Percentiles rank a stretch among this genome's conserved stretches.
These are phyloP conservation scores for Colletotrichum sp. DNA, from an alignment of 2,329 filamentous ascomycete species.

Conservation along the genomic window DNA sequence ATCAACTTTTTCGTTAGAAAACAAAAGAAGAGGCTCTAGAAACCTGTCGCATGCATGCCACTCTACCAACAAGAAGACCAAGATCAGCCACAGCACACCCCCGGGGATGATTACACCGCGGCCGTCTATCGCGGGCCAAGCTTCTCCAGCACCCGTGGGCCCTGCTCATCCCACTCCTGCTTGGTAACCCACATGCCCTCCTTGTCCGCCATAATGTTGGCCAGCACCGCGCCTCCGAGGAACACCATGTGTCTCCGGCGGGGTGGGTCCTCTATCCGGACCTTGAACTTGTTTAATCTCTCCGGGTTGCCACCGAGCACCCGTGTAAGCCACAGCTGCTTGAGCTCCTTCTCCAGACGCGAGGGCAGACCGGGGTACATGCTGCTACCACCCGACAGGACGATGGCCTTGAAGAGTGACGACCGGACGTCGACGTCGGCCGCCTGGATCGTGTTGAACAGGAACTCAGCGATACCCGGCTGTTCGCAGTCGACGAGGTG, in stretches of 20 bases:
- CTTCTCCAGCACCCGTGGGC: slow-evolving; percentile 84
- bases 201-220: slow-evolving; percentile 99
- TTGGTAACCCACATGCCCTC: slow-evolving; percentile 99
- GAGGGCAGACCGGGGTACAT: slow-evolving; percentile 98
- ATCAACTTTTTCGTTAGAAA: slow-evolving; percentile 20
- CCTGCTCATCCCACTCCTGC: slow-evolving; percentile 96
- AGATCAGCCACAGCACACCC: neutral
- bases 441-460: slow-evolving; percentile 98
- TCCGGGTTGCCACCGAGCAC: slow-evolving; percentile 92
- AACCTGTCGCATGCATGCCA: slow-evolving; percentile 20
- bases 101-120: neutral
- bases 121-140: slow-evolving; percentile 79
- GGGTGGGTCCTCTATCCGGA: slow-evolving; percentile 97
- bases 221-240: slow-evolving; percentile 91
- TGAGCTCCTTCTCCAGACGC: slow-evolving; percentile 95
- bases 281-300: slow-evolving; percentile 97
- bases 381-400: slow-evolving; percentile 94
- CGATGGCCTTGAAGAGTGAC: slow-evolving; percentile 95
- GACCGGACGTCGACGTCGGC: slow-evolving; percentile 95
- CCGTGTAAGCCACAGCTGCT: slow-evolving; percentile 96
- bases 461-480: slow-evolving; percentile 92
- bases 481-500: slow-evolving; percentile 98
- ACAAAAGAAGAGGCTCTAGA: slow-evolving; percentile 17
- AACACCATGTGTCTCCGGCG: slow-evolving; percentile 99
- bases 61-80: slow-evolving; percentile 17